A percentile compares a stretch with the other conserved stretches of the same genome.
Conservation (phyloP, 495 filamentous ascomycete species). For the Aspergillus affinis region DNA sequence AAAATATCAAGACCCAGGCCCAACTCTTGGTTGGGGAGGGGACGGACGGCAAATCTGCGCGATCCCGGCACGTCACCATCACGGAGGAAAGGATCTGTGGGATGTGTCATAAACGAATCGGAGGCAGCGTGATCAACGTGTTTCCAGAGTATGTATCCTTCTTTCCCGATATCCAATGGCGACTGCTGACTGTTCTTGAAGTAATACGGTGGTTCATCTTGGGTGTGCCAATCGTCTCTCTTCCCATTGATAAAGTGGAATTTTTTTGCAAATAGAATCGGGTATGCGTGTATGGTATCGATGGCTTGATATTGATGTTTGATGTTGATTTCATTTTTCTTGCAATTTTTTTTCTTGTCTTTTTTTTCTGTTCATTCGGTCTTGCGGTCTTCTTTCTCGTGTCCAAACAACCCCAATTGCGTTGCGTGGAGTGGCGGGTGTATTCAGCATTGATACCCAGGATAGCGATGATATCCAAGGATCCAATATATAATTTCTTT, state of each 20-base stretch:
- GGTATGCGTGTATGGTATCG: constrained; percentile 6
- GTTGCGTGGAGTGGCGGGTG: constrained; percentile 20
- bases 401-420: neutral
- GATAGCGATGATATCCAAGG: constrained; percentile 25
- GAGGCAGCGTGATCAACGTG: constrained; percentile 81
- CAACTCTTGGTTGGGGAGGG: constrained; percentile 66
- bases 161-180: neutral
- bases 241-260: constrained; percentile 19
- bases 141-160: constrained; percentile 58
- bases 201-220: constrained; percentile 75
- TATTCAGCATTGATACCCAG: constrained; percentile 43
- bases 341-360: constrained; percentile 18
- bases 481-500: constrained; percentile 13
- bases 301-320: constrained; percentile 17
- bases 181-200: constrained; percentile 30
- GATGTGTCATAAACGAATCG: constrained; percentile 89
- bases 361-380: constrained; percentile 9
- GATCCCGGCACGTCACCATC: constrained; percentile 75
- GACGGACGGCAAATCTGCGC: constrained; percentile 47
- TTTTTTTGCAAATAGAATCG: constrained; percentile 21
- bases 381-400: constrained; percentile 15
- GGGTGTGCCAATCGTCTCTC: constrained; percentile 63
- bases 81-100: constrained; percentile 85
- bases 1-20: constrained; percentile 69
- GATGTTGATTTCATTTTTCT: constrained; percentile 12